These are phyloP conservation scores for Nannochloris sp. DNA, from an alignment of 139 green algal species.

Conservation along the genomic window DNA sequence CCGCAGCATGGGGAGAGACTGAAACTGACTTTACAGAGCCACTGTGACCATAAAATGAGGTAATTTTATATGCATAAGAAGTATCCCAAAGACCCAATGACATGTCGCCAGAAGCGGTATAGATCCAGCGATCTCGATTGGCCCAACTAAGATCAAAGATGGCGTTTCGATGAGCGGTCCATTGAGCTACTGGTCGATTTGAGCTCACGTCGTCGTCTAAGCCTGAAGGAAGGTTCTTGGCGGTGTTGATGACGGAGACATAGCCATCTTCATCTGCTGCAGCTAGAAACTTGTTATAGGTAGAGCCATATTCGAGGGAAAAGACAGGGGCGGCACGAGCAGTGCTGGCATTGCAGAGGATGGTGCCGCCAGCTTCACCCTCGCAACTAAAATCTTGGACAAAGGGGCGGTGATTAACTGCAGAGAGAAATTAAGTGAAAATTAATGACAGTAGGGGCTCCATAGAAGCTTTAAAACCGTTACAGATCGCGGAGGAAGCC, in stretches of 20 bases:
- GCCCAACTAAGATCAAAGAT: slow-evolving; percentile 77
- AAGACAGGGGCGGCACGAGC: neutral
- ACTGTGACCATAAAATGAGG: slow-evolving; percentile 46
- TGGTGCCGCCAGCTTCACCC: neutral
- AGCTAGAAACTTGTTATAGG: slow-evolving; percentile 44
- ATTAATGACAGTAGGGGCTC: neutral
- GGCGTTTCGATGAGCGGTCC: slow-evolving; percentile 65
- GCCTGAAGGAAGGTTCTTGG: slow-evolving; percentile 10
- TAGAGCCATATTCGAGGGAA: neutral
- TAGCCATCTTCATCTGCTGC: slow-evolving; percentile 72
- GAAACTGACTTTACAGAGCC: slow-evolving; percentile 65
- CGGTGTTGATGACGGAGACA: slow-evolving; percentile 56
- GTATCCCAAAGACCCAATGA: slow-evolving; percentile 62
- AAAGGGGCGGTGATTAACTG: neutral
- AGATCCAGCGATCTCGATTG: slow-evolving; percentile 49
- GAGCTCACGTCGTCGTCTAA: slow-evolving; percentile 13
- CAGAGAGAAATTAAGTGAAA: neutral
- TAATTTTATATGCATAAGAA: slow-evolving; percentile 20
- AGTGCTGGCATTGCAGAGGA: neutral
- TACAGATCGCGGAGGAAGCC: too few species aligned
- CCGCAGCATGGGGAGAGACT: slow-evolving; percentile 8
- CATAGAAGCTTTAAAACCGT: neutral
- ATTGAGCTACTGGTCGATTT: slow-evolving; percentile 43
- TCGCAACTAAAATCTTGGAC: neutral
- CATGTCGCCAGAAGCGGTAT: slow-evolving; percentile 68